Evolutionary conservation across 345 rosid species (phyloP).

Genomic region (Eucalyptus regnans): DNA sequence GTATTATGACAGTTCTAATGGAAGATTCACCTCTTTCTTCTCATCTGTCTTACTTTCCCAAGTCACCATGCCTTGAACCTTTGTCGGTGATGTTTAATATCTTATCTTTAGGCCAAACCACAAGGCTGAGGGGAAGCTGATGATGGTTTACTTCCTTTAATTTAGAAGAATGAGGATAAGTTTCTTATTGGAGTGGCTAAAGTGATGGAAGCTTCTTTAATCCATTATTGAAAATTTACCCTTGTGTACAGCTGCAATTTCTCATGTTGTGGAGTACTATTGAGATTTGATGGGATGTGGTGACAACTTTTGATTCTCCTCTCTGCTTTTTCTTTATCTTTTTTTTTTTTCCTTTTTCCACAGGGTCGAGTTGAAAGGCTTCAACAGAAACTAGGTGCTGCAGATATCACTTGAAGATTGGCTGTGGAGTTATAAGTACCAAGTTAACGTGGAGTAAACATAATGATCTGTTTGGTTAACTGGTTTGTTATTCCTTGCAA

Average conservation of each 20-base stretch:
- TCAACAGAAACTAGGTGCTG: background rate
- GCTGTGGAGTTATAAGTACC: background rate
- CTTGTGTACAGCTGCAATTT: background rate
- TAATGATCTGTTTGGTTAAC: background rate
- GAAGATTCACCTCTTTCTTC: background rate
- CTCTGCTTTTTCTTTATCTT: background rate
- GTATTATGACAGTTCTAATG: background rate
- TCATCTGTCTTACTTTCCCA: background rate
- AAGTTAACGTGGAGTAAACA: background rate
- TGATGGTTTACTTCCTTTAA: background rate
- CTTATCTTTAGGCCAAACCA: background rate
- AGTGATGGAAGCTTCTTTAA: background rate
- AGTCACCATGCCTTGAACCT: background rate
- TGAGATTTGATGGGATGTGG: background rate
- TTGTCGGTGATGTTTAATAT: background rate
- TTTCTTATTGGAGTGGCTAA: background rate
- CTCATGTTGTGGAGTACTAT: background rate
- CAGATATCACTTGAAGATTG: background rate
- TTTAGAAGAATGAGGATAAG: background rate
- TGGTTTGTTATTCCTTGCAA: background rate
- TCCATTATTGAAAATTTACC: background rate
- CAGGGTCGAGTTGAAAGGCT: background rate
- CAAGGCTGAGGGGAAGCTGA: background rate
- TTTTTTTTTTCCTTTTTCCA: background rate
- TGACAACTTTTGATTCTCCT: background rate